Base-by-base conservation (phyloP, 208 protist species). In the Leishmania tarentolae region DNA sequence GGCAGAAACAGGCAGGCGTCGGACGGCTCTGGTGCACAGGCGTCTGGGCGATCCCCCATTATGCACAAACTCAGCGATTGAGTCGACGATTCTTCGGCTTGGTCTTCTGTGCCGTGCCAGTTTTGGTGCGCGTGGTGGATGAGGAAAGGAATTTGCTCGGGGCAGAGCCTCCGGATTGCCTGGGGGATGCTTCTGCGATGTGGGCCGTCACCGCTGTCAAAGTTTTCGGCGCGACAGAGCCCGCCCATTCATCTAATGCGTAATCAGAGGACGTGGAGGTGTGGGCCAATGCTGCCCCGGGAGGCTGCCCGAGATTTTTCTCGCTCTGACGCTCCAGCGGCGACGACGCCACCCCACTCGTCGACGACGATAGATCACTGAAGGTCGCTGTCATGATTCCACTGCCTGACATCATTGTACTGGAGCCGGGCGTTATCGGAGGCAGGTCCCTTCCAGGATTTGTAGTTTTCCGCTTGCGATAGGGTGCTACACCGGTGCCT, bases 401-500 rank as follows among this genome's bases (percentile, higher is more conserved):
- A 31, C 72, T 85, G 72, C 59, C 61, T 9, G 82, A 61, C n/a
- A 69, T 78, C 73, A 85, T 44, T 37, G 70, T 7, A 56, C 82
- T 75, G 6, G 77, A 59, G 21, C 44, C 61, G 6, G 77, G 77
- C 15, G 72, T 70, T 65, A 85, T 81, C 50, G 82, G 82, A 35
- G 82, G 82, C 28, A 85, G 63, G 63, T 81, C 79, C 35, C 82
- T 65, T 50, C 82, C 72, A 0, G 77, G 82, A 44, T 82, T 31
- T 9, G 82, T 82, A 11, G 82, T 79, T 63, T 78, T 72, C 59
- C 82, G 76, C 82, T 78, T 85, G 42, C 77, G 82, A 42, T 82
- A 85, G 35, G 76, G 59, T n/a, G 75, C 44, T 17, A 46, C 61
- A 46, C 59, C 46, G 37, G 15, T 52, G 24, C 53, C 63, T 1